Evolutionary conservation across 208 protist species (phyloP).

Genomic region (Leishmania amazonensis): DNA sequence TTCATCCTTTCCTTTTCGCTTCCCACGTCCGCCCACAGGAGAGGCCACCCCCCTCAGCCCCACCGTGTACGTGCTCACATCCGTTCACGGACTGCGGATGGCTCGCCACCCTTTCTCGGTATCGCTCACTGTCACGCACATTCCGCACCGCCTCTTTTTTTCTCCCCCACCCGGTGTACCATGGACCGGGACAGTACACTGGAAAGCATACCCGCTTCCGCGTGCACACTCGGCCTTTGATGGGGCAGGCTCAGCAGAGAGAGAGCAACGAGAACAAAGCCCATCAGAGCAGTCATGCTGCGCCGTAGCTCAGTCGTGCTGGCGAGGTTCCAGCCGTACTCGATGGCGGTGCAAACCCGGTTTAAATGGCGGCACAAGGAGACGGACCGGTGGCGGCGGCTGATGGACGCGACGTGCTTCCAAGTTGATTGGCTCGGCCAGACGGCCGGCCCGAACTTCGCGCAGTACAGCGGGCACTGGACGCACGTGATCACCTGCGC

Average conservation of each 20-base stretch:
- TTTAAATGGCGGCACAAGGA: conserved; percentile 94
- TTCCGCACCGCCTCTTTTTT: not conserved
- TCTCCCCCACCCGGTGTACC: not conserved
- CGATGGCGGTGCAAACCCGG: conserved; percentile 88
- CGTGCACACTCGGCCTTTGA: not conserved
- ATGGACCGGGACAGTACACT: not conserved
- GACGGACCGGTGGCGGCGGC: conserved; percentile 86
- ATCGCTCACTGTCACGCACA: not conserved
- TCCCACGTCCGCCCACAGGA: not conserved
- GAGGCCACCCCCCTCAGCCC: not conserved
- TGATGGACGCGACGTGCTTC: conserved; percentile 92
- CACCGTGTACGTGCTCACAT: not conserved
- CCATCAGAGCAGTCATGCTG: conserved; percentile 14
- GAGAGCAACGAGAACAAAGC: not conserved
- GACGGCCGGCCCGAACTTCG: conserved; percentile 76
- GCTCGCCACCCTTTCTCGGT: not conserved
- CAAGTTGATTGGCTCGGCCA: conserved; percentile 84
- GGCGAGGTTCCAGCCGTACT: conserved; percentile 86
- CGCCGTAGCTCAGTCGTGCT: conserved; percentile 2
- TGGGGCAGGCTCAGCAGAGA: not conserved
- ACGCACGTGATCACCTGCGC: conserved; percentile 89
- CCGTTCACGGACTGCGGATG: not conserved
- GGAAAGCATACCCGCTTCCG: not conserved
- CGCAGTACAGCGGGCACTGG: conserved; percentile 89
- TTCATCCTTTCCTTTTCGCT: not conserved